phyloP scores from a whole-genome alignment of 208 protist species.

The Novymonas esmeraldas region DNA sequence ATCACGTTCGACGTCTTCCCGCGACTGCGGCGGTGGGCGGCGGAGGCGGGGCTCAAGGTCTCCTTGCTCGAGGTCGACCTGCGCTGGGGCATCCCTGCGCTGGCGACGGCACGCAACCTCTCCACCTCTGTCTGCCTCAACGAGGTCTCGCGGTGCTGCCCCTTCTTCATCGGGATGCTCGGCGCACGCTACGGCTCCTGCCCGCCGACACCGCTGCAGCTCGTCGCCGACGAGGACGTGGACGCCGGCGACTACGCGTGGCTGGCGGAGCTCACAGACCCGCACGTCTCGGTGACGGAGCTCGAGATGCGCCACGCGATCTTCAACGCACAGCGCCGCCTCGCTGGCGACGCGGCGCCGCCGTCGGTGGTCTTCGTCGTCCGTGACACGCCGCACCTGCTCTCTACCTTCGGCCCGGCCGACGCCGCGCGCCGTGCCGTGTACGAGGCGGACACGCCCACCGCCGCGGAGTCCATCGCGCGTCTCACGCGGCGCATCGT shows the following conservation, averaged over 20 bases:
- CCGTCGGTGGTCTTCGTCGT: slow-evolving; percentile 82
- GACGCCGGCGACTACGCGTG: slow-evolving; percentile 67
- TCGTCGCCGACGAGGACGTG: slow-evolving; percentile 79
- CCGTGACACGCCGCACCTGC: slow-evolving; percentile 47
- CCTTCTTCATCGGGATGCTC: slow-evolving; percentile 94
- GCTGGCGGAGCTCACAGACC: slow-evolving; percentile 43
- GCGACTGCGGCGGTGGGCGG: slow-evolving; percentile 82
- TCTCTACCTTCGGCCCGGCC: slow-evolving; percentile 42
- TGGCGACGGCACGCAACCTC: slow-evolving; percentile 66
- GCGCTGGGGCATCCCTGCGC: slow-evolving; percentile 95
- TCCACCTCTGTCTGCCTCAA: slow-evolving; percentile 93
- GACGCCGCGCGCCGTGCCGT: slow-evolving; percentile 29
- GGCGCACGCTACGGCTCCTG: slow-evolving; percentile 90
- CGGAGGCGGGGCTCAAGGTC: slow-evolving; percentile 58
- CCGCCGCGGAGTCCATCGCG: slow-evolving; percentile 36
- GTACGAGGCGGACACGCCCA: slow-evolving; percentile 61
- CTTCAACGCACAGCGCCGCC: slow-evolving; percentile 51
- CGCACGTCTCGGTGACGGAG: slow-evolving; percentile 92
- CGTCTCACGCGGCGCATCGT: slow-evolving; percentile 43
- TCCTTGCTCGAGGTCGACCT: slow-evolving; percentile 93
- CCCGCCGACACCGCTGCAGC: slow-evolving; percentile 61
- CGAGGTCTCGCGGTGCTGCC: slow-evolving; percentile 93
- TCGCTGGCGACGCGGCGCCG: slow-evolving; percentile 9
- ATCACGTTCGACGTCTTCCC: slow-evolving; percentile 94
- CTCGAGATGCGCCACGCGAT: slow-evolving; percentile 94